Evolutionary conservation across 208 protist species (phyloP).

Genomic region (Leishmania major): DNA sequence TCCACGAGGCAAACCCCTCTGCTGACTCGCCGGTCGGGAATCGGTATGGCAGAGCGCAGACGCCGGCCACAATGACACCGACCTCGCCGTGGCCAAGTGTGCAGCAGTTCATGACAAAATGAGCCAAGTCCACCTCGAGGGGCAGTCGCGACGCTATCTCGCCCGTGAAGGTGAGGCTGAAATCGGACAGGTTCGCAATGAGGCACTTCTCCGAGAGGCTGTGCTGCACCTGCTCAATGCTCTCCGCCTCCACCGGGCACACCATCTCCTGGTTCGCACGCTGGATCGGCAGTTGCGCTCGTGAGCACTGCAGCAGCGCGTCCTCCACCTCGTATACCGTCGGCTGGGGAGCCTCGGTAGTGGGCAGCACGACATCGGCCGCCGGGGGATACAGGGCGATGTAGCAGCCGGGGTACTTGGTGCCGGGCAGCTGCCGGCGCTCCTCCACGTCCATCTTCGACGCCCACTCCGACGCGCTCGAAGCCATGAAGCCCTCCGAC

Average conservation of each 20-base stretch:
- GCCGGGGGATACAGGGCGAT: constrained; percentile 74
- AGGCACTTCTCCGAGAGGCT: constrained; percentile 82
- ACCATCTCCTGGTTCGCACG: constrained; percentile 38
- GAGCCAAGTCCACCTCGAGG: constrained; percentile 70
- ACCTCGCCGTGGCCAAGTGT: constrained; percentile 81
- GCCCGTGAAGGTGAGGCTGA: constrained; percentile 79
- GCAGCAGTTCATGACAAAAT: constrained; percentile 78
- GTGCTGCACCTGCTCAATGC: constrained; percentile 61
- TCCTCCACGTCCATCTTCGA: constrained; percentile 61
- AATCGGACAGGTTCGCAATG: constrained; percentile 48
- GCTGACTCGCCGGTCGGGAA: constrained; percentile 31
- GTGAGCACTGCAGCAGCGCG: constrained; percentile 79
- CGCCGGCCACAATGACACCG: constrained; percentile 56
- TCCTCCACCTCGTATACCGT: constrained; percentile 66
- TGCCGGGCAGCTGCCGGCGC: constrained; percentile 53
- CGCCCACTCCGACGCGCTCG: constrained; percentile 72
- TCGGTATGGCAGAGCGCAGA: constrained; percentile 65
- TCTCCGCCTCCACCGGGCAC: constrained; percentile 58
- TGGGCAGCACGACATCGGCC: constrained; percentile 49
- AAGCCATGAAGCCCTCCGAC: constrained; percentile 79
- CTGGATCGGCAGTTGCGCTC: constrained; percentile 55
- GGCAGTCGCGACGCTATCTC: constrained; percentile 82
- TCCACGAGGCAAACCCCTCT: constrained; percentile 40
- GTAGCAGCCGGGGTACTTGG: constrained; percentile 53
- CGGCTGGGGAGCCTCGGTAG: constrained; percentile 35